These are phyloP conservation scores for Leccinum arenicola DNA, from an alignment of 768 basidiomycete species.

Conservation along the genomic window DNA sequence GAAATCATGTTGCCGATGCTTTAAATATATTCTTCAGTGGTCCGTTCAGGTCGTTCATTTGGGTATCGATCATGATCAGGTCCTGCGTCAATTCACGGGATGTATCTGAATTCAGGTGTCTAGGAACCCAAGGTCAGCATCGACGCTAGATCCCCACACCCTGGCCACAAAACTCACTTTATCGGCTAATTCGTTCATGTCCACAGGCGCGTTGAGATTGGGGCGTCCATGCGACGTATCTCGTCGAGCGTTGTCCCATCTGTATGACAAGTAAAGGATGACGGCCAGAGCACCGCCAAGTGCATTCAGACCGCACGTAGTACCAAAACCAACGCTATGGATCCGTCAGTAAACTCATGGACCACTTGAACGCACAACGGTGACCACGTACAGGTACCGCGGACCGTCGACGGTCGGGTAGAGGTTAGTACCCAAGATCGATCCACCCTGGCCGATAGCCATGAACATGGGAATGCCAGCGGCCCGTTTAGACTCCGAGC, in stretches of 20 bases:
- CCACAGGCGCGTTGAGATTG: slow-evolving; percentile 44
- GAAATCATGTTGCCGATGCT: neutral
- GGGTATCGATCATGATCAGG: neutral
- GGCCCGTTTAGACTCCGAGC: slow-evolving; percentile 75
- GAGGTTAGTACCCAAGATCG: slow-evolving; percentile 67
- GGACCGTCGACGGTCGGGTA: slow-evolving; percentile 66
- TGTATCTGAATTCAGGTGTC: slow-evolving; percentile 23
- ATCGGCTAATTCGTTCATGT: slow-evolving; percentile 66
- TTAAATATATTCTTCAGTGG: neutral
- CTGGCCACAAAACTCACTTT: slow-evolving; percentile 38
- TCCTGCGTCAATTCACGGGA: slow-evolving; percentile 6
- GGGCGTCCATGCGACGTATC: slow-evolving; percentile 52
- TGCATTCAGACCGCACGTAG: slow-evolving; percentile 36
- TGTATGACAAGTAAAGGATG: slow-evolving; percentile 59
- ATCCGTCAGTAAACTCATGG: neutral
- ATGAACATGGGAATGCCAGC: slow-evolving; percentile 77
- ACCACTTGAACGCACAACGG: neutral
- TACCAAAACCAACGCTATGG: slow-evolving; percentile 52
- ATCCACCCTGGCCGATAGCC: slow-evolving; percentile 78
- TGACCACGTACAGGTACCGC: slow-evolving; percentile 51
- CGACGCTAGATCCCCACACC: neutral
- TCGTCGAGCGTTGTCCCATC: slow-evolving; percentile 54
- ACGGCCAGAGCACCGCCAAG: slow-evolving; percentile 30
- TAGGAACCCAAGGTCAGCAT: neutral
- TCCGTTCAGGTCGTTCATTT: neutral